Evolutionary conservation across 768 basidiomycete species (phyloP).

Genomic region (Lactarius sp.): DNA sequence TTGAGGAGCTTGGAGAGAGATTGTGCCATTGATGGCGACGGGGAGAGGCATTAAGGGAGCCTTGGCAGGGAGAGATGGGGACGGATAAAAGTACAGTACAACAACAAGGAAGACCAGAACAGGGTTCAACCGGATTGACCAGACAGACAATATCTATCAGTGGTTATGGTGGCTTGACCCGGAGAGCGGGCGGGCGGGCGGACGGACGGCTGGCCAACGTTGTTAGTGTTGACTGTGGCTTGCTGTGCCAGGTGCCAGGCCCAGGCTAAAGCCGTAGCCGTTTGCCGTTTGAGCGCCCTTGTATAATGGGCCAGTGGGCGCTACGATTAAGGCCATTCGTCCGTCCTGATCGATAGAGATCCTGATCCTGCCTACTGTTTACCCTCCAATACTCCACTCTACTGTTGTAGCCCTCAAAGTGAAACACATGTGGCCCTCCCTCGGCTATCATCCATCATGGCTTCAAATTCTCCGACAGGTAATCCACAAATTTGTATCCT

Average conservation of each 20-base stretch:
- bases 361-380: too few relatives aligned
- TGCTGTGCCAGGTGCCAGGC: neutral
- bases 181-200: neutral
- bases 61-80: constrained; percentile 1
- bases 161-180: neutral
- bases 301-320: too few relatives aligned
- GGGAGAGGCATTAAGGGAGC: constrained; percentile 59
- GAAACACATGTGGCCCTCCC: neutral
- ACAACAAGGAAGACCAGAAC: neutral
- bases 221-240: neutral
- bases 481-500: constrained; percentile 61
- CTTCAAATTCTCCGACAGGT: constrained; percentile 66
- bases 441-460: neutral
- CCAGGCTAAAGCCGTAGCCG: too few relatives aligned
- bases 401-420: too few relatives aligned
- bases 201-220: neutral
- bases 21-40: constrained; percentile 36
- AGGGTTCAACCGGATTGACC: neutral
- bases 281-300: too few relatives aligned
- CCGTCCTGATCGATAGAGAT: too few relatives aligned
- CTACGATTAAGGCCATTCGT: too few relatives aligned
- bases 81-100: constrained; percentile 1
- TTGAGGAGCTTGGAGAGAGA: constrained; percentile 53
- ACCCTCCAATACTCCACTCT: too few relatives aligned
- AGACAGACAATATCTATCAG: neutral